Evolutionary conservation across 2,329 filamentous ascomycete genomes (phyloP).

Genomic region (Xenoacremonium recifei): DNA sequence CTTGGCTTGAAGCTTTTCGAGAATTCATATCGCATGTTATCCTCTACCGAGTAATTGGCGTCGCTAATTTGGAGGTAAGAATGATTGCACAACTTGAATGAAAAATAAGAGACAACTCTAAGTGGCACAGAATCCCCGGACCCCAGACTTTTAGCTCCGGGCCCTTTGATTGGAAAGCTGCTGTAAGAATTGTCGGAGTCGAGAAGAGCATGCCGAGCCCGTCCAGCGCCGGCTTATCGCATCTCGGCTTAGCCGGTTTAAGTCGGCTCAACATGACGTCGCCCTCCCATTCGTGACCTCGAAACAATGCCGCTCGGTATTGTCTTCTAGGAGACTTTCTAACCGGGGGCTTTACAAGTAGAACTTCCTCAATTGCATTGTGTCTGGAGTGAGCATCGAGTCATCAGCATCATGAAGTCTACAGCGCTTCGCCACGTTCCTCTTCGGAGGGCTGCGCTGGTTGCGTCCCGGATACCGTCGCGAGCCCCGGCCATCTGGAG

Average conservation of each 20-base stretch:
- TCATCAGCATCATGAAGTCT: conserved; percentile 30
- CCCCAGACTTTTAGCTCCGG: too few species aligned
- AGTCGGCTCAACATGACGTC: conserved; percentile 32
- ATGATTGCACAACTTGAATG: too few species aligned
- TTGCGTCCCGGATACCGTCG: conserved; percentile 14
- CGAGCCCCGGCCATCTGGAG: conserved; percentile 27
- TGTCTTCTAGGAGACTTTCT: too few species aligned
- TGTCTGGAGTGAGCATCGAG: conserved; percentile 2
- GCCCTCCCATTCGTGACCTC: conserved; percentile 19
- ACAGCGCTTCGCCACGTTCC: conserved; percentile 30
- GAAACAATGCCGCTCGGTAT: conserved; percentile 22
- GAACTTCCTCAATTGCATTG: conserved; percentile 5
- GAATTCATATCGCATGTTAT: too few species aligned
- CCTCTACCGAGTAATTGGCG: too few species aligned
- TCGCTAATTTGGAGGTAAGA: too few species aligned
- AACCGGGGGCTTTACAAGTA: too few species aligned
- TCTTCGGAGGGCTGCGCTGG: conserved; percentile 24
- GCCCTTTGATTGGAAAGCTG: too few species aligned
- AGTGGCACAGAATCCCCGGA: too few species aligned
- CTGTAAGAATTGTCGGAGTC: too few species aligned
- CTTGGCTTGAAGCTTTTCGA: too few species aligned
- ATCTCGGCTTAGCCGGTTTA: conserved; percentile 28
- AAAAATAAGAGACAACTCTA: too few species aligned
- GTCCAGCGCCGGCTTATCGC: conserved; percentile 26
- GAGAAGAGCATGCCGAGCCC: conserved; percentile 16